Evolutionary conservation across 352 stramenopile species (phyloP), one percentile per base, ranked within the genome.

Genomic region (Blastocystis sp.): DNA sequence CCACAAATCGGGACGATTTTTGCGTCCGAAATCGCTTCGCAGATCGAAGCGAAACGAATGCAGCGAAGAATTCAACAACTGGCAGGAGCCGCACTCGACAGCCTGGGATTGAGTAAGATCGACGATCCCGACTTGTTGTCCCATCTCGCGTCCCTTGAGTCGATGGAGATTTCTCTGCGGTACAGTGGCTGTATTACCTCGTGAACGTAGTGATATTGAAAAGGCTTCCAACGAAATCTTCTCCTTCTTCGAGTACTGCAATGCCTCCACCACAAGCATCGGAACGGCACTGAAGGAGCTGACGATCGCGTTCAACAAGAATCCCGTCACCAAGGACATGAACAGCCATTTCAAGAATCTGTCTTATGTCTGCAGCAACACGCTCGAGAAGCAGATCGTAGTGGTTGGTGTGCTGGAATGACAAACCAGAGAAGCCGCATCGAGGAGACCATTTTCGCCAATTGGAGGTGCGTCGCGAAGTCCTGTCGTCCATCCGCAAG

Each of bases 361-460:
- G 17, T 59, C 34, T 14, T 38, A 21, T 28, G 23, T 52, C 0
- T 67, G 74, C 61, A 43, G 21, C 10, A 67, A 53, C 2, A 67
- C 53, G 19, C 34, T 84, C 2, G 74, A 84, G 21, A 84, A 84
- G 52, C 45, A 84, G 3, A 62, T 84, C 45, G 74, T 84, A 48
- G 21, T 28, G 28, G 19, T 34, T 48, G 45, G 3, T 2, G 53
- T 0, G 21, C 3, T 7, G 41, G 0, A 23, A 19, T 84, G 40
- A 84, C 14, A 14, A 17, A 48, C 23, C 11, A 84, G 74, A 84
- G 48, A 67, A n/a, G 10, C 0, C 38, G 74, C 65, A 84, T 84
- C 38, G 74, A 84, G 41, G 74, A 84, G 56, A 84, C 65, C 23
- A 70, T 84, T 56, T 84, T 84, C 60, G 74, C 74, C 1, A 84